Evolutionary conservation across 306 rosid genomes (phyloP).

Genomic region (Styphnolobium japonicum): DNA sequence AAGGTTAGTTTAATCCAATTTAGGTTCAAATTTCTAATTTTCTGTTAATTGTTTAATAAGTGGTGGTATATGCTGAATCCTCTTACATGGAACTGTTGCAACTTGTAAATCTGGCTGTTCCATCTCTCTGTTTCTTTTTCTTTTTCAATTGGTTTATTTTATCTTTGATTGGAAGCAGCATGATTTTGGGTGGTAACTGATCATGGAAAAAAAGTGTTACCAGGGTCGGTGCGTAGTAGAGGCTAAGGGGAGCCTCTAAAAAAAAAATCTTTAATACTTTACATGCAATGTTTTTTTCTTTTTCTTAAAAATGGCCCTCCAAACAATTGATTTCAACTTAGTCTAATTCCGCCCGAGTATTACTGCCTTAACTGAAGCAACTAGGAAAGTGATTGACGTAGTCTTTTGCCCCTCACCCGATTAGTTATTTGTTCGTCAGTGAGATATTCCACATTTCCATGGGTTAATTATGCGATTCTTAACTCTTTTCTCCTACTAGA

Average conservation of each 20-base stretch:
- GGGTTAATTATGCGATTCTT: too few species aligned
- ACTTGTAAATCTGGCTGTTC: not conserved
- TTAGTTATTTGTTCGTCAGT: too few species aligned
- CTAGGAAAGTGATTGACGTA: not conserved
- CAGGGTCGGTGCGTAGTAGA: too few species aligned
- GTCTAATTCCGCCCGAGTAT: too few species aligned
- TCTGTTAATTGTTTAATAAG: not conserved
- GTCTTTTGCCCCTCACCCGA: too few species aligned
- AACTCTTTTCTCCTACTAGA: too few species aligned
- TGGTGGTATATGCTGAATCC: not conserved
- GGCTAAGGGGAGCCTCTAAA: too few species aligned
- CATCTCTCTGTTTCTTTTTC: not conserved
- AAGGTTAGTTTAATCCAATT: not conserved
- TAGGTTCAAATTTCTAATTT: not conserved
- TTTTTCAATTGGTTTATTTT: not conserved
- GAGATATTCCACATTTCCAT: too few species aligned
- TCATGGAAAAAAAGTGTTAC: not conserved
- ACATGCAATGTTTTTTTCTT: too few species aligned
- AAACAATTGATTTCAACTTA: too few species aligned
- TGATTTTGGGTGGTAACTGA: not conserved
- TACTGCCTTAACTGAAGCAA: not conserved
- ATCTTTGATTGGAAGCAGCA: not conserved
- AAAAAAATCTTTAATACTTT: too few species aligned
- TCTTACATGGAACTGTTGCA: not conserved
- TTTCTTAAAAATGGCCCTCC: too few species aligned